phyloP scores from a whole-genome alignment of 495 filamentous ascomycete genomes.

The Viridothelium virens region DNA sequence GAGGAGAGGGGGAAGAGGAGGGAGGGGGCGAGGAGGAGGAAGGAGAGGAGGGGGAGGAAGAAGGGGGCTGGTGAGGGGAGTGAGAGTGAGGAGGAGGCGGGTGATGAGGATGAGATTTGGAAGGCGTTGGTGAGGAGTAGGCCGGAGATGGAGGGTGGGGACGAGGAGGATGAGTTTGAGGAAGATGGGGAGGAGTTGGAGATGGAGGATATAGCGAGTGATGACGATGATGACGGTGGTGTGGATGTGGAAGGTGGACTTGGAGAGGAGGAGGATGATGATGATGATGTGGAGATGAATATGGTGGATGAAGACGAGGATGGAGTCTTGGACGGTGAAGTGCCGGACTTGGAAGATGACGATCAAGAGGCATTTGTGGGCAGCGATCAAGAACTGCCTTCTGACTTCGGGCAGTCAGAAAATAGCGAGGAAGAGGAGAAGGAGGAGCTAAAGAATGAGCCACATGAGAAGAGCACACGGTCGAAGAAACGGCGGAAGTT shows the following conservation, averaged over 20 bases:
- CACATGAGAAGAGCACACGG: conserved; percentile 23
- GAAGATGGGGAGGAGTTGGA: conserved; percentile 40
- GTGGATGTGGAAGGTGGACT: conserved; percentile 19
- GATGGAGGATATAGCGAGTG: conserved; percentile 42
- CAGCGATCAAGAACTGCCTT: conserved; percentile 27
- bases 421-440: conserved; percentile 39
- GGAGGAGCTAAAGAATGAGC: conserved; percentile 7
- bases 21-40: conserved; percentile 40
- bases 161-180: conserved; percentile 50
- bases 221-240: conserved; percentile 37
- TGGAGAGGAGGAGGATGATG: conserved; percentile 21
- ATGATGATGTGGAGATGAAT: conserved; percentile 19
- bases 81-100: conserved; percentile 35
- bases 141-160: conserved; percentile 65
- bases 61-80: conserved; percentile 48
- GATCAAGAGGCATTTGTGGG: conserved; percentile 24
- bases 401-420: conserved; percentile 35
- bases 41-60: conserved; percentile 35
- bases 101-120: conserved; percentile 72
- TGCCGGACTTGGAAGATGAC: conserved; percentile 13
- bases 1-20: conserved; percentile 62
- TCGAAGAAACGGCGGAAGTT: conserved; percentile 57
- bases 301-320: conserved; percentile 26
- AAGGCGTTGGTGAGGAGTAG: conserved; percentile 64
- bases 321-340: conserved; percentile 37